Percentiles rank a stretch among this genome's conserved stretches.
phyloP scores from a whole-genome alignment of 225 moss, liverwort and hornwort species.

The Physcomitrellopsis africana region DNA sequence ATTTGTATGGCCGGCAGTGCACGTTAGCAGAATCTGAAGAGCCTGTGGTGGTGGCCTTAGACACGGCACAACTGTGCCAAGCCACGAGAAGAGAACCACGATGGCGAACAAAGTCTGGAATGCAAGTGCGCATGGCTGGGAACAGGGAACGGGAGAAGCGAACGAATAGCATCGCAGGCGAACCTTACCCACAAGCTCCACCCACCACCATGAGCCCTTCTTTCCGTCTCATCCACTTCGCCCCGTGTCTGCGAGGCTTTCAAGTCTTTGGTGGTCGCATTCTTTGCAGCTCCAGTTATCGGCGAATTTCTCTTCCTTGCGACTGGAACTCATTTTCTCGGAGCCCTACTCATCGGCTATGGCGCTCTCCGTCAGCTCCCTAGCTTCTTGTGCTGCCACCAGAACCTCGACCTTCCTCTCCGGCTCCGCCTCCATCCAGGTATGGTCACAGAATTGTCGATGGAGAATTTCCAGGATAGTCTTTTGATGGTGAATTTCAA shows the following conservation, averaged over 20 bases:
- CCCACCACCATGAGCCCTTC: too few relatives aligned
- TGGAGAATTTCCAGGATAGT: too few relatives aligned
- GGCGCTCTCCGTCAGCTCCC: conserved; percentile 24
- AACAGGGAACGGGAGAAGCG: not conserved
- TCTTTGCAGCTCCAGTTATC: not conserved
- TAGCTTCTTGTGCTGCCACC: conserved; percentile 17
- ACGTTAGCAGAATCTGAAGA: too few relatives aligned
- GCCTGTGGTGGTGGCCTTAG: too few relatives aligned
- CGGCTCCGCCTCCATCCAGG: conserved; percentile 18
- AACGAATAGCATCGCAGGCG: not conserved
- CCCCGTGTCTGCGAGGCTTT: not conserved
- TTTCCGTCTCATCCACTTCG: not conserved
- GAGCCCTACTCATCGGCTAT: not conserved
- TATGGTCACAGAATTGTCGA: not conserved
- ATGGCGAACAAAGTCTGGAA: too few relatives aligned
- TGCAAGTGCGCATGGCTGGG: not conserved
- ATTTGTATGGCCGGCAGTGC: too few relatives aligned
- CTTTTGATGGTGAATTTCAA: too few relatives aligned
- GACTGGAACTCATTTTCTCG: not conserved
- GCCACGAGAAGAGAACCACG: too few relatives aligned
- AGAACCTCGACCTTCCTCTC: conserved; percentile 20
- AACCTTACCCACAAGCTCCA: conserved; percentile 2
- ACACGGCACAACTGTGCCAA: too few relatives aligned
- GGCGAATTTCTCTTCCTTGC: not conserved
- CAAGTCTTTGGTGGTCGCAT: not conserved